phyloP scores from a whole-genome alignment of 2,329 filamentous ascomycete genomes.

The Venturiaceae sp. region DNA sequence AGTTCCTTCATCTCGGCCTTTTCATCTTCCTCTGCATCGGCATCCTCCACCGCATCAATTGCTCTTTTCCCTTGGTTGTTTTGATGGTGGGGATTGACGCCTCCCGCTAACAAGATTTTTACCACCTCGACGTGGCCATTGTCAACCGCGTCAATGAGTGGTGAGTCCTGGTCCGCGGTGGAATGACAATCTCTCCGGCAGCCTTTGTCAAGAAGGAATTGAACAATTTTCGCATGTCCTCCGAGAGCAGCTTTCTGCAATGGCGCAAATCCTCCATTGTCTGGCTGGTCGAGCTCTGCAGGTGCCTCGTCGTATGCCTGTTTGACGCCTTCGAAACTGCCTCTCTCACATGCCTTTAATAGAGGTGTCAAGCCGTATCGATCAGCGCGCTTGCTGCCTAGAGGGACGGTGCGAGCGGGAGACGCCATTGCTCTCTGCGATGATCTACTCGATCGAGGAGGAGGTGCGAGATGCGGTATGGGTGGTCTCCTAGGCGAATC shows the following conservation, averaged over 20 bases:
- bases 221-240: constrained; percentile 78
- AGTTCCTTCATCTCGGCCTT: constrained; percentile 71
- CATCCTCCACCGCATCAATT: constrained; percentile 65
- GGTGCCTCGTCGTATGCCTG: constrained; percentile 67
- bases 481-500: constrained; percentile 5
- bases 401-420: constrained; percentile 39
- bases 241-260: constrained; percentile 87
- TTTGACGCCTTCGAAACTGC: constrained; percentile 71
- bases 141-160: constrained; percentile 90
- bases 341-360: constrained; percentile 80
- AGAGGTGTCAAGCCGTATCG: constrained; percentile 85
- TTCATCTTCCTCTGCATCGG: constrained; percentile 53
- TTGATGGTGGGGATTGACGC: constrained; percentile 82
- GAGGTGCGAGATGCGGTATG: constrained; percentile 23
- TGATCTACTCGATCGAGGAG: constrained; percentile 41
- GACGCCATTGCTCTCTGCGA: constrained; percentile 49
- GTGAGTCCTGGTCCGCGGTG: constrained; percentile 73
- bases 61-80: constrained; percentile 92
- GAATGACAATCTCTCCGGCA: constrained; percentile 76
- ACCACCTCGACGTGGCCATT: constrained; percentile 90
- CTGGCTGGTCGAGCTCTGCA: constrained; percentile 78
- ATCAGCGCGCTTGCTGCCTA: constrained; percentile 81
- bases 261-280: constrained; percentile 94
- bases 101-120: constrained; percentile 70
- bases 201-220: constrained; percentile 73